Evolutionary conservation across 208 protist genomes (phyloP), one percentile per base, ranked within the genome.

Genomic region (Leishmania aethiopica): DNA sequence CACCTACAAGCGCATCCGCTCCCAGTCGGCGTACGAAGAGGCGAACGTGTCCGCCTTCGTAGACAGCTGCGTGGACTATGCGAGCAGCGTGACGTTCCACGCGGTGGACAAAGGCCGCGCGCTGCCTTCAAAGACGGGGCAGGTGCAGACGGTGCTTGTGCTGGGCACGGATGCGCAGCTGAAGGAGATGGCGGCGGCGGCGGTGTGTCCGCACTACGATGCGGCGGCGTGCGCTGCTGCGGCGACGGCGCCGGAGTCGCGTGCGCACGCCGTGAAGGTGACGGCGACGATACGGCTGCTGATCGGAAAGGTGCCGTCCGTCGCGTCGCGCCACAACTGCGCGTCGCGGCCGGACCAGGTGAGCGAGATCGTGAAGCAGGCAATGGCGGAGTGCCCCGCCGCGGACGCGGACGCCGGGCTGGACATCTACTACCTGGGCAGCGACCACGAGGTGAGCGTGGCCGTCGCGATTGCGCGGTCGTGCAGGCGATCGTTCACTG

Each of bases 251-350:
- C 76, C 80, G 10, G 73, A 45, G 59, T 84, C 74, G 3, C 62
- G 77, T 22, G 75, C 53, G 32, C 84, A 88, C 77, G 83, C 86
- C 49, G 87, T 77, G 37, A 67, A 62, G 22, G 73, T 88, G 35
- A 84, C 71, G 17, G 75, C 77, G 75, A 83, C 66, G 55, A 3
- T 77, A 35, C 85, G 85, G 25, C 67, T 96, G 51, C 72, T 94
- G 42, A 66, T 94, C 53, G 92, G 84, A 6, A 86, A 85, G 77
- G 86, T 95, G 22, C 66, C 90, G 3, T 76, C 79, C 1, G 69
- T 57, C n/a, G 88, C 91, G 1, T 96, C 94, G 19, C 89, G 94
- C 57, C 92, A 97, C 88, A 97, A 97, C 84, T 96, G 91, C 81
- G 66, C 91, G 2, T 53, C 84, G 11, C 88, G 94, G 11, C 92